Percentiles rank a stretch among this genome's conserved stretches.
These are phyloP conservation scores for Chromera velia DNA, from an alignment of 73 alveolate genomes.

Conservation along the genomic window DNA sequence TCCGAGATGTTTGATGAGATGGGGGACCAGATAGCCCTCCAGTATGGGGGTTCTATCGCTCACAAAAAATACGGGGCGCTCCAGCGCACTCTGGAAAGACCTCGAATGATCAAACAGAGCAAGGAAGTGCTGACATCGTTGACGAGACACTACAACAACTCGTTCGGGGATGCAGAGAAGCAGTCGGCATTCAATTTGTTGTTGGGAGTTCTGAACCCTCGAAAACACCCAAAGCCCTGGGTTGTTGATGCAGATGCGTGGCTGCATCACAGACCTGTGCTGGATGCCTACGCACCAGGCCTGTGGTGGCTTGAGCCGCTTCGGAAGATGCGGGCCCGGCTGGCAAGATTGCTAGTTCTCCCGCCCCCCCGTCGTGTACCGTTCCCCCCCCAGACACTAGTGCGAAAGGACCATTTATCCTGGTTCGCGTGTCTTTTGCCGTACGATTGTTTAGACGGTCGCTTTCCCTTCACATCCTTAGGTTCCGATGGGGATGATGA, in stretches of 20 bases:
- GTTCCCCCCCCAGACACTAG: no score
- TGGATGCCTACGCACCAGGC: not conserved
- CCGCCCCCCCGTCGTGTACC: no score
- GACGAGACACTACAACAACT: constrained; percentile 41
- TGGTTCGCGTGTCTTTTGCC: no score
- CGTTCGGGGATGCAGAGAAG: constrained; percentile 30
- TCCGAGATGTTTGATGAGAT: constrained; percentile 34
- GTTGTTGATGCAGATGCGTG: not conserved
- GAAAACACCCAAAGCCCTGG: not conserved
- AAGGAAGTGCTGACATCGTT: constrained; percentile 32
- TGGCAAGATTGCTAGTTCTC: no score
- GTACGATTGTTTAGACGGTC: no score
- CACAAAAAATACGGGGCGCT: constrained; percentile 39
- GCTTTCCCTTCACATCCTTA: no score
- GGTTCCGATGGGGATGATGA: no score
- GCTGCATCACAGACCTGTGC: not conserved
- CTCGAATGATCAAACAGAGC: constrained; percentile 28
- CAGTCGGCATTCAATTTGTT: constrained; percentile 23
- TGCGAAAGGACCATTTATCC: no score
- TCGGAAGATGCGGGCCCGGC: no score
- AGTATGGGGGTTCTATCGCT: constrained; percentile 42
- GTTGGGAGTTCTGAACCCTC: constrained; percentile 31
- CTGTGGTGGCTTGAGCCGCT: not conserved
- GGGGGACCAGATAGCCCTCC: constrained; percentile 44
- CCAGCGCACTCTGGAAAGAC: constrained; percentile 35